Conservation (phyloP, 2,329 filamentous ascomycete genomes). For the Ascochyta viciae-villosae region DNA sequence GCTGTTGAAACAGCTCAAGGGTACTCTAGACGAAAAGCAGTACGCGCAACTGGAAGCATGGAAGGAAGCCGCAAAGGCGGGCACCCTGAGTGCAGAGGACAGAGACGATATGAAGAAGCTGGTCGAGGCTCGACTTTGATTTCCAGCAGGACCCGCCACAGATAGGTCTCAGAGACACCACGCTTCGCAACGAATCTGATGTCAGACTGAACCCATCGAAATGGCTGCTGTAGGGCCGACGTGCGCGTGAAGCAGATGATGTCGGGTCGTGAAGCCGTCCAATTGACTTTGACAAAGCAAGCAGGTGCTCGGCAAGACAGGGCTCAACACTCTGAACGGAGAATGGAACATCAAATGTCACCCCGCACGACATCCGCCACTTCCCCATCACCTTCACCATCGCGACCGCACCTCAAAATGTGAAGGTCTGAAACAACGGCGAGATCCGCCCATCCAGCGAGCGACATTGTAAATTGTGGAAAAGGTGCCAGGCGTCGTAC, state of each 20-base stretch:
- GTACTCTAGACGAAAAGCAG: conserved; percentile 24
- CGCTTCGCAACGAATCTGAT: neutral
- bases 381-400: conserved; percentile 5
- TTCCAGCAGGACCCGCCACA: neutral
- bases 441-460: neutral
- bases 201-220: neutral
- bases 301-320: conserved; percentile 12
- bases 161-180: neutral
- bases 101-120: conserved; percentile 43
- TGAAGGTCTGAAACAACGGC: neutral
- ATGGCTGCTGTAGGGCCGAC: neutral
- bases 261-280: neutral
- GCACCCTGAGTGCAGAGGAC: conserved; percentile 40
- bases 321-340: conserved; percentile 2
- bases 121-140: conserved; percentile 24
- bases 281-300: conserved; percentile 11
- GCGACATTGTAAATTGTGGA: neutral
- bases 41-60: conserved; percentile 44
- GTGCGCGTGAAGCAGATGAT: neutral
- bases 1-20: conserved; percentile 47
- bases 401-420: conserved; percentile 2
- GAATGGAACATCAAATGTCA: conserved; percentile 9
- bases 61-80: conserved; percentile 49
- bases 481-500: neutral
- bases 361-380: conserved; percentile 13